Percentiles rank a stretch among this genome's conserved stretches.
Conservation (phyloP, 2,329 filamentous ascomycete species). For the Fusarium nelsonii region DNA sequence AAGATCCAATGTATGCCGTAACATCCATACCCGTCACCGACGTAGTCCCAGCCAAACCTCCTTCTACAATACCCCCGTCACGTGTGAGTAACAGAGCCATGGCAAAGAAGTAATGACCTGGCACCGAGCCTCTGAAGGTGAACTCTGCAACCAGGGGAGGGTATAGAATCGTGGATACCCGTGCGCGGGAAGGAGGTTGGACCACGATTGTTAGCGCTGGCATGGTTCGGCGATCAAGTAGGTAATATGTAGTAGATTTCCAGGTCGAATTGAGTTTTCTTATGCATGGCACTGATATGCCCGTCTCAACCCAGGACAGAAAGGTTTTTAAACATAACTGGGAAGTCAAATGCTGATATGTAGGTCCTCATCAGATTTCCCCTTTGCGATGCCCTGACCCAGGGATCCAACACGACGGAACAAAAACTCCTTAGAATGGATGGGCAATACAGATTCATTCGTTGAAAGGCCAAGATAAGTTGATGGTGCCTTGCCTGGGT, state of each 20-base stretch:
- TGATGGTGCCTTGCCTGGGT: not conserved
- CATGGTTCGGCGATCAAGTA: conserved; percentile 20
- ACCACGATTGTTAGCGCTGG: conserved; percentile 37
- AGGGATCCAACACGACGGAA: not conserved
- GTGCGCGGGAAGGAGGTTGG: conserved; percentile 43
- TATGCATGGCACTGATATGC: conserved; percentile 19
- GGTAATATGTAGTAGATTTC: not conserved
- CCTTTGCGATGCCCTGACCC: not conserved
- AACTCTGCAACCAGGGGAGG: conserved; percentile 45
- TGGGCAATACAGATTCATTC: not conserved
- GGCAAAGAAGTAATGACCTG: conserved; percentile 45
- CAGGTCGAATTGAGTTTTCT: not conserved
- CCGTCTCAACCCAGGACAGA: not conserved
- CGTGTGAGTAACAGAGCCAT: conserved; percentile 44
- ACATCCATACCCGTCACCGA: conserved; percentile 36
- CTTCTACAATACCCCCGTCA: conserved; percentile 36
- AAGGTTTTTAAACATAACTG: conserved; percentile 16
- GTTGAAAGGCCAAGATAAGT: not conserved
- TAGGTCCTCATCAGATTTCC: not conserved
- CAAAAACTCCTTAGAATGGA: not conserved
- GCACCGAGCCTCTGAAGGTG: not conserved
- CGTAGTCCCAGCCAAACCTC: conserved; percentile 35
- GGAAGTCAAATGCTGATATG: conserved; percentile 5
- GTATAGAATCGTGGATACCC: conserved; percentile 34
- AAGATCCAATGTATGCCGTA: conserved; percentile 3